These are phyloP conservation scores for Cylindrotheca fusiformis DNA, from an alignment of 108 stramenopile genomes.

Conservation along the genomic window DNA sequence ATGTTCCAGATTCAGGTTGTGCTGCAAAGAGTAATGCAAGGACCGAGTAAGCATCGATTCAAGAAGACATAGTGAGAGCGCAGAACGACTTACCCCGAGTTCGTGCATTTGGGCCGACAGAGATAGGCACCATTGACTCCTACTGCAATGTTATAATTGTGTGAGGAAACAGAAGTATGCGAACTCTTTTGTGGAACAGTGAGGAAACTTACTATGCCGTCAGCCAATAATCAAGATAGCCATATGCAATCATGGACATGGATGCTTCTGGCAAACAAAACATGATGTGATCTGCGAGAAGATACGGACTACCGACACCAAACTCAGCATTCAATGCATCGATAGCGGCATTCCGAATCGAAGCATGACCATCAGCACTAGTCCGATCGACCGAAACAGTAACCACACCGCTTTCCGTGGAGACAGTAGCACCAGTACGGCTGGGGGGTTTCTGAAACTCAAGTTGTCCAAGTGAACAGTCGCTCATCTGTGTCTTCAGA, in stretches of 20 bases:
- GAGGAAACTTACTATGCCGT: not conserved
- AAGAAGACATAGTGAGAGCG: not conserved
- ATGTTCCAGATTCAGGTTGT: constrained; percentile 59
- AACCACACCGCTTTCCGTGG: not conserved
- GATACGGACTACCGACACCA: not conserved
- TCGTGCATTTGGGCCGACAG: constrained; percentile 50
- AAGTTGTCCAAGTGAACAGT: not conserved
- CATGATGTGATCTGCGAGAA: constrained; percentile 48
- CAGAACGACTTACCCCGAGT: constrained; percentile 24
- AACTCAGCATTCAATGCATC: not conserved
- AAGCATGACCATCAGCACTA: not conserved
- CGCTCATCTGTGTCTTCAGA: not conserved
- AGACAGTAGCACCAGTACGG: not conserved
- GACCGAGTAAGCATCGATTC: not conserved
- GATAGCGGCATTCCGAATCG: not conserved
- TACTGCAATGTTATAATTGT: constrained; percentile 32
- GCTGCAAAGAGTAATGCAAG: constrained; percentile 7
- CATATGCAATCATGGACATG: constrained; percentile 11
- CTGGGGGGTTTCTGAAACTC: not conserved
- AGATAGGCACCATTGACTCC: constrained; percentile 48
- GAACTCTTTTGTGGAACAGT: too few relatives aligned
- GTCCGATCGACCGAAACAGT: not conserved
- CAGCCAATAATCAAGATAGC: not conserved
- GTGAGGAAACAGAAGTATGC: constrained; percentile 22
- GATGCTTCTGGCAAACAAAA: constrained; percentile 49